phyloP scores from a whole-genome alignment of 1,139 yeast genomes.

The Suhomyces maxii region DNA sequence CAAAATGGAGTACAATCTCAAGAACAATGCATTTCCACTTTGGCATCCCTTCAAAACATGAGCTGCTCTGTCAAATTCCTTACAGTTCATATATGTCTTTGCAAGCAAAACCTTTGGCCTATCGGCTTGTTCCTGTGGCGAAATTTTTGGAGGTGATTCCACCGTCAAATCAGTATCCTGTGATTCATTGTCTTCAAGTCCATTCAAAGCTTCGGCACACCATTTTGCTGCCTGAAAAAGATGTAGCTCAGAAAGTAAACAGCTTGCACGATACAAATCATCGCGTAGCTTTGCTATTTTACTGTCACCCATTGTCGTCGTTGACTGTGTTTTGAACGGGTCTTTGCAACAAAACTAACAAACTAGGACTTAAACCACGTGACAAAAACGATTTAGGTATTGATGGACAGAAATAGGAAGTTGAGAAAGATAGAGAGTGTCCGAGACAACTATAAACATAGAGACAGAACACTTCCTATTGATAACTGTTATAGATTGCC shows the following conservation, averaged over 20 bases:
- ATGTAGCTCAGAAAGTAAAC: conserved; percentile 41
- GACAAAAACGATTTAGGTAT: background rate
- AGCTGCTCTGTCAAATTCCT: conserved; percentile 83
- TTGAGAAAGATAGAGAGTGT: too few relatives aligned
- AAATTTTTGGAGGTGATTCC: background rate
- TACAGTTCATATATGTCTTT: conserved; percentile 72
- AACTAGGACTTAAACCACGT: background rate
- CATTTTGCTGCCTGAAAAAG: conserved; percentile 75
- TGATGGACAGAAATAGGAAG: too few relatives aligned
- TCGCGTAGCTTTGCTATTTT: conserved; percentile 18
- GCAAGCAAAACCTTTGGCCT: conserved; percentile 57
- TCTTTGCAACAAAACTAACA: conserved; percentile 3
- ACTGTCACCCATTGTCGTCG: conserved; percentile 7
- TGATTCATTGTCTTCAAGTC: conserved; percentile 19
- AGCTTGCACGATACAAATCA: conserved; percentile 28
- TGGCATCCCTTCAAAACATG: conserved; percentile 52
- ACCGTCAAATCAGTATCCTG: background rate
- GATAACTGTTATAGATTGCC: too few relatives aligned
- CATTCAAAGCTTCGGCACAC: conserved; percentile 76
- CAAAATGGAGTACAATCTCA: conserved; percentile 66
- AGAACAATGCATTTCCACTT: conserved; percentile 59
- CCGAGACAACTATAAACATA: too few relatives aligned
- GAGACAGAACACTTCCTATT: too few relatives aligned
- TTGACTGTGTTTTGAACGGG: background rate
- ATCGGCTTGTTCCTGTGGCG: conserved; percentile 32